Evolutionary conservation across 2,329 filamentous ascomycete genomes (phyloP).

Genomic region (Knufia fluminis): DNA sequence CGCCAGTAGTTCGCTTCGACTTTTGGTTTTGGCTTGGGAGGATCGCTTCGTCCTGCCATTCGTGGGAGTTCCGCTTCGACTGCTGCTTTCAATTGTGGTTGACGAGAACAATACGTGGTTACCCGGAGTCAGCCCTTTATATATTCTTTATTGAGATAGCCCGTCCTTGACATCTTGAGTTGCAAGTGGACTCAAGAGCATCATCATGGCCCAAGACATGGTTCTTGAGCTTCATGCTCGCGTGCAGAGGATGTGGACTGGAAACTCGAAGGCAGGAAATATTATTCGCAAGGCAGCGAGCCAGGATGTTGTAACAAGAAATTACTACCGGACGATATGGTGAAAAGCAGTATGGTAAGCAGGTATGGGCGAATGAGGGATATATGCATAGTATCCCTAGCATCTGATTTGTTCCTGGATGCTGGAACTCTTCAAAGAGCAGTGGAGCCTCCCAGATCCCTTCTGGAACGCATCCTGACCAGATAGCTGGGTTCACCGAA

Average conservation of each 20-base stretch:
- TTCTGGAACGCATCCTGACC: neutral
- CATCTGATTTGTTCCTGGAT: neutral
- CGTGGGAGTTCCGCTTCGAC: neutral
- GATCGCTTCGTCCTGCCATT: neutral
- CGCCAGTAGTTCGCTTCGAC: slow-evolving; percentile 7
- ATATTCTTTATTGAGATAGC: neutral
- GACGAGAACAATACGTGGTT: neutral
- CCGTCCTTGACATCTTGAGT: neutral
- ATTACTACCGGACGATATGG: neutral
- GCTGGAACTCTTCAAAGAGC: neutral
- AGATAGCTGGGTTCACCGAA: neutral
- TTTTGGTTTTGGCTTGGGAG: slow-evolving; percentile 1
- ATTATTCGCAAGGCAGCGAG: slow-evolving; percentile 5
- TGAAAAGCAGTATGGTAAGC: slow-evolving; percentile 1
- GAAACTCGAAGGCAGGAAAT: neutral
- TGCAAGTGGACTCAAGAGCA: neutral
- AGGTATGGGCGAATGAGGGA: neutral
- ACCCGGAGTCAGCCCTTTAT: neutral
- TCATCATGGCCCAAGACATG: neutral
- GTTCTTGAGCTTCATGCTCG: neutral
- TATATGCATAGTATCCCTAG: neutral
- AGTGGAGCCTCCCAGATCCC: neutral
- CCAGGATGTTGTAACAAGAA: neutral
- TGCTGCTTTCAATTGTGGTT: neutral
- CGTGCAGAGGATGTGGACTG: neutral